phyloP scores from a whole-genome alignment of 345 rosid species.

The Arabis hirsuta region DNA sequence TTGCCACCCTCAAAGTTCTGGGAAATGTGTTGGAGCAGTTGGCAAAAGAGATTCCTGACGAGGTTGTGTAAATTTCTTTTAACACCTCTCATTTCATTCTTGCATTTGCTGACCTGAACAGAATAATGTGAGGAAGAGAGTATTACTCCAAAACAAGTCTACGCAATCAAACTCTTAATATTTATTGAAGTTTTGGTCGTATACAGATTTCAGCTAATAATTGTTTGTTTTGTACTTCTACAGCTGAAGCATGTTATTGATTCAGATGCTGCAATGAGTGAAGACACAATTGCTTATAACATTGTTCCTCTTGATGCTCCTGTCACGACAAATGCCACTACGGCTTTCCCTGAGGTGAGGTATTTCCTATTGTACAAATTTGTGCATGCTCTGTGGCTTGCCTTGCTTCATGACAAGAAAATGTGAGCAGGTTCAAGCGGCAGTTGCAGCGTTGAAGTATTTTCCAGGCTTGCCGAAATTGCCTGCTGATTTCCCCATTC shows the following conservation, averaged over 20 bases:
- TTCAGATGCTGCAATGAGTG: constrained; percentile 92
- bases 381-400: constrained; percentile 23
- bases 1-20: constrained; percentile 81
- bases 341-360: constrained; percentile 75
- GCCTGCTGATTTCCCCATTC: constrained; percentile 71
- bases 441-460: constrained; percentile 71
- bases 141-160: constrained; percentile 2
- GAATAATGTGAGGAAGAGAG: constrained; percentile 4
- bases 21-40: constrained; percentile 86
- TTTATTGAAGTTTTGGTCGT: neutral
- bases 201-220: constrained; percentile 15
- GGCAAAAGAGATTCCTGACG: constrained; percentile 82
- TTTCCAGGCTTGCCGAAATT: constrained; percentile 68
- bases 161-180: neutral
- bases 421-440: constrained; percentile 75
- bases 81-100: constrained; percentile 13
- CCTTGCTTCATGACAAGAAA: constrained; percentile 29
- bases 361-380: constrained; percentile 30
- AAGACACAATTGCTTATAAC: constrained; percentile 88
- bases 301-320: constrained; percentile 86
- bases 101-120: constrained; percentile 7
- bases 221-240: constrained; percentile 36
- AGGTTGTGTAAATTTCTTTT: constrained; percentile 55
- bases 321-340: constrained; percentile 69
- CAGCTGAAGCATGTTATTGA: constrained; percentile 88